A percentile compares a stretch with the other conserved stretches of the same genome.
phyloP scores from a whole-genome alignment of 208 protist species.

The Perkinsela sp. region DNA sequence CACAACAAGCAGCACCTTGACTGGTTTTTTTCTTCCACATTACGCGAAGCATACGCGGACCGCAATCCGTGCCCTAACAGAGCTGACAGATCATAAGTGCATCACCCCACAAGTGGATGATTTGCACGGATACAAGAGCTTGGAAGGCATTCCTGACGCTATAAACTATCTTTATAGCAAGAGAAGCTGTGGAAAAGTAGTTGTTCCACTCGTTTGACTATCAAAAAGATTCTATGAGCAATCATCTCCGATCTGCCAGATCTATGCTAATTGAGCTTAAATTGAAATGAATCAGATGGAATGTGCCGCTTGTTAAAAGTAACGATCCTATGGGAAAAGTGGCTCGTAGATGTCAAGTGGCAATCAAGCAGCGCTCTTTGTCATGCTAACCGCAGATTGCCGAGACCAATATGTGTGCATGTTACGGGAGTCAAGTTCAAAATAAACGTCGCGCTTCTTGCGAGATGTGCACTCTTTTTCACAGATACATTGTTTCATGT shows the following conservation, averaged over 20 bases:
- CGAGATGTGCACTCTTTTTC: background rate
- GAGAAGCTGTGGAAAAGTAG: background rate
- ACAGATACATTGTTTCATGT: background rate
- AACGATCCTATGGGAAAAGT: background rate
- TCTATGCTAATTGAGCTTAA: no score
- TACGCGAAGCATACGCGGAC: background rate
- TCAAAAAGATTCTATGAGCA: background rate
- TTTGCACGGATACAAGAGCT: background rate
- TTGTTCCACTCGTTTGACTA: background rate
- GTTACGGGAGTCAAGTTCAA: background rate
- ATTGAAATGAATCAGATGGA: no score
- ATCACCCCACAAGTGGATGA: background rate
- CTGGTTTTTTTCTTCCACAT: constrained; percentile 1
- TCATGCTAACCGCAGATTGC: background rate
- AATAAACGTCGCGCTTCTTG: background rate
- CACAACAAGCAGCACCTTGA: background rate
- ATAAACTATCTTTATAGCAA: background rate
- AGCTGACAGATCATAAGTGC: background rate
- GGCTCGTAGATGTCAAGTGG: background rate
- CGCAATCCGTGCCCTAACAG: background rate
- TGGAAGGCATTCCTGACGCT: background rate
- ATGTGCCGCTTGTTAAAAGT: no score
- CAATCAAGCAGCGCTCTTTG: background rate
- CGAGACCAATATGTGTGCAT: background rate
- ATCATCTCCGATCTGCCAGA: no score